phyloP scores from a whole-genome alignment of 306 rosid genomes.

The Trichosanthes cucumerina region DNA sequence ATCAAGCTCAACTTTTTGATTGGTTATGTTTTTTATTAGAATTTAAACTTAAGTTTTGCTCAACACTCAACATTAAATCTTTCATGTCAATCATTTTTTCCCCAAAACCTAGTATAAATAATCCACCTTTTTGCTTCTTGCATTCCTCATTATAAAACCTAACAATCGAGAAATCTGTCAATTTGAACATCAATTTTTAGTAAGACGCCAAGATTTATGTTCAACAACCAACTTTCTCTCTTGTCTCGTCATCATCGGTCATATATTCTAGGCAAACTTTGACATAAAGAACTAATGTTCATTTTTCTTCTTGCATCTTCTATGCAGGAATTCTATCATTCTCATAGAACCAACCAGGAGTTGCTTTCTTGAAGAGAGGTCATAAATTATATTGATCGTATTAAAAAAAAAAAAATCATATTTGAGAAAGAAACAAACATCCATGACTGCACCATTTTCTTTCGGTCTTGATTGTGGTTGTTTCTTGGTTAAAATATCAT shows the following conservation, averaged over 20 bases:
- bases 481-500: no score
- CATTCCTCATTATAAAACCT: background rate
- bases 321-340: background rate
- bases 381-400: background rate
- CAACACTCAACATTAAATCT: background rate
- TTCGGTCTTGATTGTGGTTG: background rate
- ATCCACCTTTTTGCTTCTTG: background rate
- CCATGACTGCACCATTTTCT: background rate
- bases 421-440: background rate
- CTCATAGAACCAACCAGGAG: background rate
- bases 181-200: background rate
- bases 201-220: background rate
- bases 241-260: background rate
- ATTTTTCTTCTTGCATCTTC: background rate
- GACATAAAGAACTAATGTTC: background rate
- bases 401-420: background rate
- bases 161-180: no score
- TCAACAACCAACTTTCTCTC: background rate
- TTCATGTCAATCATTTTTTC: background rate
- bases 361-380: background rate
- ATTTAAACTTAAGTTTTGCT: background rate
- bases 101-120: background rate
- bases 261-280: background rate
- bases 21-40: no score
- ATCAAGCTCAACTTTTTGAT: no score